Conservation (phyloP, 306 rosid genomes). For the Glycyrrhiza uralensis region DNA sequence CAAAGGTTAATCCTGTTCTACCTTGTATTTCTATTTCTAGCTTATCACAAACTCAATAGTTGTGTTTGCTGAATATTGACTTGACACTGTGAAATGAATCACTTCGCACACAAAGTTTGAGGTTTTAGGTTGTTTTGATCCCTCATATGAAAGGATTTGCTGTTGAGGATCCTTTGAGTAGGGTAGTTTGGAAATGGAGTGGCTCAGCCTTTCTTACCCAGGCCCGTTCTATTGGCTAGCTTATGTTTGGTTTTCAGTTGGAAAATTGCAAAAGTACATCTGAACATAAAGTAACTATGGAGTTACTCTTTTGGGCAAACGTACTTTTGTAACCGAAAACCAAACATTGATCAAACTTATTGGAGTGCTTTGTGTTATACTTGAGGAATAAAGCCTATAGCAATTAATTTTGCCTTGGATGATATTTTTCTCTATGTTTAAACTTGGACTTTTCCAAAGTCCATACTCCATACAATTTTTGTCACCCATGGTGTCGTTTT, state of each 20-base stretch:
- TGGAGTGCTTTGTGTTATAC: neutral
- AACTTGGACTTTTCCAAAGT: neutral
- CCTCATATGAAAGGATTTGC: neutral
- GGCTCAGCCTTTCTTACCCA: too few species aligned
- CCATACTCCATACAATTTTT: neutral
- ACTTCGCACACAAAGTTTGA: neutral
- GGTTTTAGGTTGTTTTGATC: neutral
- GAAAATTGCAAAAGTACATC: too few species aligned
- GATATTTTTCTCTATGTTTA: neutral
- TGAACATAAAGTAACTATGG: too few species aligned
- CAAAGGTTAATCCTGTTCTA: constrained; percentile 56
- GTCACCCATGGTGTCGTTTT: neutral
- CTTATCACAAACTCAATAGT: neutral
- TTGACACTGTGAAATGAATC: neutral
- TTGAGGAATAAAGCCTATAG: neutral
- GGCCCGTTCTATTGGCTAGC: too few species aligned
- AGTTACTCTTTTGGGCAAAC: too few species aligned
- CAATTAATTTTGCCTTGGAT: neutral
- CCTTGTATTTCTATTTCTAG: neutral
- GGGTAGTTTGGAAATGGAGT: constrained; percentile 12
- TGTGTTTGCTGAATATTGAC: neutral
- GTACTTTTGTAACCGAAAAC: too few species aligned
- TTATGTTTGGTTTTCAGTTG: too few species aligned
- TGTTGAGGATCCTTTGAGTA: constrained; percentile 23
- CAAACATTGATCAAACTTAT: constrained; percentile 20